Conservation (phyloP, 352 stramenopile species). For the Thalassiosira mediterranea region DNA sequence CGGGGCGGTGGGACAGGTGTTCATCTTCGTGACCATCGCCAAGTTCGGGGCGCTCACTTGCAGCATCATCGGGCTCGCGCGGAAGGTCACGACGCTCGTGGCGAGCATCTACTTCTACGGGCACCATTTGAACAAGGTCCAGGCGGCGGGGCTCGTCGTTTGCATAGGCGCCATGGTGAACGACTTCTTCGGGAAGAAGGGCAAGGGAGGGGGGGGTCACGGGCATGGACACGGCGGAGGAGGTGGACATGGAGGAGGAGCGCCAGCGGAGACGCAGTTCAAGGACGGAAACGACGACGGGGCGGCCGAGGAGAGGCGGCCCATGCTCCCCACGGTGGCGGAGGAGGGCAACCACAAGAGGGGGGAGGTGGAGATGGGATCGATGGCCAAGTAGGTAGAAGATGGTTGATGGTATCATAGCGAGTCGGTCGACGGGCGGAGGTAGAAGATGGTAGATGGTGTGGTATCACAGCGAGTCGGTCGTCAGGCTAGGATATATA, state of each 20-base stretch:
- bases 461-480: no score
- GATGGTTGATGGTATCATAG: no score
- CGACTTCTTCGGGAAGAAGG: constrained; percentile 88
- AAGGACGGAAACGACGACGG: constrained; percentile 11
- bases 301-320: constrained; percentile 6
- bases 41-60: constrained; percentile 90
- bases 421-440: no score
- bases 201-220: constrained; percentile 49
- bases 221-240: constrained; percentile 34
- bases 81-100: constrained; percentile 88
- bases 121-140: constrained; percentile 84
- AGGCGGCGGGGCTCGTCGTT: constrained; percentile 83
- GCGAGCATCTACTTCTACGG: constrained; percentile 89
- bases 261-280: neutral
- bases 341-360: neutral
- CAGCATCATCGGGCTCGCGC: constrained; percentile 87
- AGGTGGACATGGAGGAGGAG: neutral
- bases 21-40: constrained; percentile 87
- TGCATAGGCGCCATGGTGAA: constrained; percentile 86
- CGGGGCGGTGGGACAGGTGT: constrained; percentile 86
- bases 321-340: constrained; percentile 7
- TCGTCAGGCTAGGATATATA: no score
- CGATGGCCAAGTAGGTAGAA: no score
- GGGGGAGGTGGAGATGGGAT: neutral
- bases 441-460: no score